Percentiles rank a stretch among this genome's conserved stretches.
phyloP scores from a whole-genome alignment of 2,329 filamentous ascomycete species.

The Colletotrichum lindemuthianum region DNA sequence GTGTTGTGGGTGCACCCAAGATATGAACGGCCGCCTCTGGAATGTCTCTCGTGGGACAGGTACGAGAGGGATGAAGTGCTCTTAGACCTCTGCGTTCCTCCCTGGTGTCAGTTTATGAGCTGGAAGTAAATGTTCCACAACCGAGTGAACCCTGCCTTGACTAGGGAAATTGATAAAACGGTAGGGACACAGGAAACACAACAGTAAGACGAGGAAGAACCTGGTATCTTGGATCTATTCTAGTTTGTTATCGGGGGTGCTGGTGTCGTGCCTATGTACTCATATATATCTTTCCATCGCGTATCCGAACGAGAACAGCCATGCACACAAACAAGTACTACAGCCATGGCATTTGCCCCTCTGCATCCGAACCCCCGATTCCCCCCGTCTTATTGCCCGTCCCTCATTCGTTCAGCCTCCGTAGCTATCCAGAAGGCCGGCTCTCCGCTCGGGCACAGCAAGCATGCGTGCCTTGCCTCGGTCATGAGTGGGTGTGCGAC shows the following conservation, averaged over 20 bases:
- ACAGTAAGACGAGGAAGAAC: too few species aligned
- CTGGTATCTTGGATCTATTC: too few species aligned
- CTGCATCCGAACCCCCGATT: constrained; percentile 28
- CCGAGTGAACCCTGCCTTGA: not conserved
- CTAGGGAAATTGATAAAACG: too few species aligned
- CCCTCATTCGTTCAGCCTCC: constrained; percentile 5
- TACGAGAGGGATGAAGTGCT: constrained; percentile 30
- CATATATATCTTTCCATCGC: too few species aligned
- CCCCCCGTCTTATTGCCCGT: constrained; percentile 19
- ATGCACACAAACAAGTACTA: not conserved
- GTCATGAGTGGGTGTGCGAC: not conserved
- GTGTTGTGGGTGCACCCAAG: constrained; percentile 7
- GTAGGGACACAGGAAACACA: too few species aligned
- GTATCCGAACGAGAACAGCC: too few species aligned
- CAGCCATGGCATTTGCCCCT: constrained; percentile 11
- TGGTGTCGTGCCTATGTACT: too few species aligned
- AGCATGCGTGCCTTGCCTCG: not conserved
- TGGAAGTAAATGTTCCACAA: constrained; percentile 7
- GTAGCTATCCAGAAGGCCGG: not conserved
- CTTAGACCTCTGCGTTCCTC: constrained; percentile 28
- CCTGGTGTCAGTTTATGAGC: constrained; percentile 28
- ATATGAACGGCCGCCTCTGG: constrained; percentile 25
- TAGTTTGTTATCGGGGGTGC: too few species aligned
- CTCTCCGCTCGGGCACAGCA: constrained; percentile 18
- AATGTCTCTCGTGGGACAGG: constrained; percentile 34